Base-by-base conservation (phyloP, 805 yeast species). In the Ascoidea asiatica region DNA sequence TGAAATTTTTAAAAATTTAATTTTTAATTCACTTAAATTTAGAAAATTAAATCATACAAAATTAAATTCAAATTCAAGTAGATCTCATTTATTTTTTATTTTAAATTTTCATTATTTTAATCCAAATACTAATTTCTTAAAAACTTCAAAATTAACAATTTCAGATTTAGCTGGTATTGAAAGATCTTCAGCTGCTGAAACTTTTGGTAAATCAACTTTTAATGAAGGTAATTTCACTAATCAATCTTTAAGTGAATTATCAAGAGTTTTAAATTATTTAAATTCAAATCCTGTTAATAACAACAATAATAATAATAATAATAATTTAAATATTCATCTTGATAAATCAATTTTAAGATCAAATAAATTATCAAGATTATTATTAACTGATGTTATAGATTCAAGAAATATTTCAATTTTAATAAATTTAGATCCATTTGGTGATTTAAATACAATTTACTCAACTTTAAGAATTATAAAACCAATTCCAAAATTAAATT, bases 131-230 rank as follows among this genome's bases (percentile, higher is more conserved):
- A 23, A 19, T 22, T 37, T 22, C 5, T 38, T 46, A 1, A 53
- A 50, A 36, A 53, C 61, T 1, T 54, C 72, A 4, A 61, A 73
- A 41, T 56, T 75, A 21, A 68, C 73, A 0, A 55, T 75, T 38
- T 73, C 72, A 0, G 79, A 75, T 50, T 52, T 75, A 18, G 77
- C 79, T 1, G 77, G 79, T 1, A 62, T 74, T 6, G 79, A 75
- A 54, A 61, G 77, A 51, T 61, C 71, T 7, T 70, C 69, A 46
- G 48, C 59, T 11, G 69, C 77, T 1, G 63, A 62, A 44, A 68
- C 75, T 0, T 13, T 21, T 13, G 58, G 59, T 7, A 76, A 76
- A 4, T 53, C 59, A n/a, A 62, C 67, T 19, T 58, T 70, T 40
- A 62, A 58, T 41, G 79, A 74, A 48, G 71, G 74, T 17, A 65